These are phyloP conservation scores for Pythium rhizo-oryzae DNA, from an alignment of 352 stramenopile species.

Conservation along the genomic window DNA sequence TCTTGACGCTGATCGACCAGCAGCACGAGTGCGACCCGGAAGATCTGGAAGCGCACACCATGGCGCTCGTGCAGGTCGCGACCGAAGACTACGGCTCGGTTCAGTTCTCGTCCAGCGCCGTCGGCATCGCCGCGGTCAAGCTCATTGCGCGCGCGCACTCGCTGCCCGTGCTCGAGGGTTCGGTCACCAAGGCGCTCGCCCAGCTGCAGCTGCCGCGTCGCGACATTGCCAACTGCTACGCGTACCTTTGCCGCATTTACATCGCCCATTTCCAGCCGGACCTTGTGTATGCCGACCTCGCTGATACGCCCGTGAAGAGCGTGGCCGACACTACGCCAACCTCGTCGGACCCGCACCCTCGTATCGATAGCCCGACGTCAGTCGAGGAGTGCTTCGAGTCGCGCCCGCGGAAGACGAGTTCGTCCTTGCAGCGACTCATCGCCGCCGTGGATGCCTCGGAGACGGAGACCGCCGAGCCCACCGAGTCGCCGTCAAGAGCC, in stretches of 20 bases:
- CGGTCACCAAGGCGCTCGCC: conserved; percentile 11
- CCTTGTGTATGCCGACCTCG: conserved; percentile 7
- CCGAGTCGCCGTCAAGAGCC: conserved; percentile 4
- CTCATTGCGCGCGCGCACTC: conserved; percentile 19
- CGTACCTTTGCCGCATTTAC: conserved; percentile 21
- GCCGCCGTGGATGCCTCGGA: conserved; percentile 15
- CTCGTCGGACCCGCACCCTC: conserved; percentile 8
- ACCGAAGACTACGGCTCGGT: conserved; percentile 27
- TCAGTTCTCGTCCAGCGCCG: conserved; percentile 13
- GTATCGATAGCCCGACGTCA: conserved; percentile 27
- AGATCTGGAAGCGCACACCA: conserved; percentile 16
- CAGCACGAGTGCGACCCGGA: conserved; percentile 12
- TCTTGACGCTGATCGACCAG: conserved; percentile 43
- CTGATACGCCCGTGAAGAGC: neutral
- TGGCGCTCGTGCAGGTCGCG: conserved; percentile 26
- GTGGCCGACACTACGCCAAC: conserved; percentile 2
- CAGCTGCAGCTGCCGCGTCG: conserved; percentile 19
- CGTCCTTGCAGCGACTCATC: conserved; percentile 25
- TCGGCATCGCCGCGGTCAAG: conserved; percentile 23
- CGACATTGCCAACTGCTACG: conserved; percentile 12
- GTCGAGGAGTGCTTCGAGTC: conserved; percentile 30
- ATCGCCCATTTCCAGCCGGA: conserved; percentile 17
- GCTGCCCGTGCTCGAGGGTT: conserved; percentile 5
- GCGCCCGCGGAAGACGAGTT: conserved; percentile 18
- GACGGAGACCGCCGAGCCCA: neutral